Base-by-base conservation (phyloP, 1,284 basidiomycete genomes). In the Boletus semigastroideus region DNA sequence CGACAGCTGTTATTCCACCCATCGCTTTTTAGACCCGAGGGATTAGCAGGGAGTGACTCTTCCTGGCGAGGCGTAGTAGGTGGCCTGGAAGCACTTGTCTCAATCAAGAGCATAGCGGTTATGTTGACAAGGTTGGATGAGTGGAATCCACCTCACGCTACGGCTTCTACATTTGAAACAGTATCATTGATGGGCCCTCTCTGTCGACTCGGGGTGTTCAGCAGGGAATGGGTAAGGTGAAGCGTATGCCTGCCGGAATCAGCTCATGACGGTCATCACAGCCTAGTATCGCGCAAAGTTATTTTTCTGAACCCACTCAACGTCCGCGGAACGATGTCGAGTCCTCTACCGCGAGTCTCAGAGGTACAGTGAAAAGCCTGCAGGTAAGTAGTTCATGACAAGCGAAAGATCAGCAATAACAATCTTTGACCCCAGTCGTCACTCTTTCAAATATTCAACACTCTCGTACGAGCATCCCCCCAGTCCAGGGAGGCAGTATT, bases 361-460 rank as follows among this genome's bases (percentile, higher is more conserved):
- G 93, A 17, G 84, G 85, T 16, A 92, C 91, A 0, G 70, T 95
- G 46, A 87, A 87, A 63, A 87, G 81, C 46, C 70, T 96, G 14
- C 94, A 95, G 78, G 90, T 90, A 45, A 40, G 59, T 20, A 27
- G 16, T 5, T 37, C 25, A 34, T 36, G 22, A 3, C 17, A n/a
- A 43, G 2, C 10, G 46, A 27, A 25, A 16, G 16, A 28, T 41
- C 10, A 20, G 51, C 66, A 53, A 10, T 30, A 16, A 40, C 40
- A 36, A 48, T 25, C 17, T 46, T 19, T 46, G 42, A 40, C 36
- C 42, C 16, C 53, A 94, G 82, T 78, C 80, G 1, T 84, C 88
- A 5, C 75, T 98, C 42, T 99, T 97, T 74, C 83, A 87, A 67
- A 83, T 97, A 47, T 92, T 95, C 71, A 94, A 98, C 64, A 76